phyloP scores from a whole-genome alignment of 1,139 yeast species.

The Pichia sp. region DNA sequence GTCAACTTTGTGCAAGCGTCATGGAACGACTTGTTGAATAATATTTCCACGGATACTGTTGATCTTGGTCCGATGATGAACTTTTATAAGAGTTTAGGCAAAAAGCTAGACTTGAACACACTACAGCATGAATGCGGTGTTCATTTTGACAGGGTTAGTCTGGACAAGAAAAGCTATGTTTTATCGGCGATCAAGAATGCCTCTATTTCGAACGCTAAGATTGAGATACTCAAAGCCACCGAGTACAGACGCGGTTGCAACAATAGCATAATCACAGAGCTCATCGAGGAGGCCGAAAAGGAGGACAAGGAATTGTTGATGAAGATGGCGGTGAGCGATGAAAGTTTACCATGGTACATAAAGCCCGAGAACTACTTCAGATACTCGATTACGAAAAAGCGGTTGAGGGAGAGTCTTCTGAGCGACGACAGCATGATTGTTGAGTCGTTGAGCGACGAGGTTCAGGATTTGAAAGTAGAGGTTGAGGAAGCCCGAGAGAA shows the following conservation, averaged over 20 bases:
- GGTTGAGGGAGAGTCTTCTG: slow-evolving; percentile 15
- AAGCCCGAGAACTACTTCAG: slow-evolving; percentile 20
- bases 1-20: slow-evolving; percentile 31
- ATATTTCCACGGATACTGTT: slow-evolving; percentile 21
- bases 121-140: slow-evolving; percentile 28
- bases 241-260: slow-evolving; percentile 25
- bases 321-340: slow-evolving; percentile 20
- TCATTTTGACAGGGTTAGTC: slow-evolving; percentile 27
- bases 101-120: slow-evolving; percentile 22
- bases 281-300: slow-evolving; percentile 9
- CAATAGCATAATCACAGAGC: slow-evolving; percentile 14
- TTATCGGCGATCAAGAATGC: slow-evolving; percentile 27
- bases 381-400: slow-evolving; percentile 16
- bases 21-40: slow-evolving; percentile 30
- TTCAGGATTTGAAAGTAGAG: slow-evolving; percentile 19
- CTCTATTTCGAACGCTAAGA: slow-evolving; percentile 25
- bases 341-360: slow-evolving; percentile 30
- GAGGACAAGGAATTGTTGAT: slow-evolving; percentile 3
- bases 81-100: slow-evolving; percentile 19
- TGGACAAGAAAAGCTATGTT: slow-evolving; percentile 21
- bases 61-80: slow-evolving; percentile 19
- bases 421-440: slow-evolving; percentile 14
- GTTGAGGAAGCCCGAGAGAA: slow-evolving; percentile 24
- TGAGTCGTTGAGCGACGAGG: slow-evolving; percentile 18
- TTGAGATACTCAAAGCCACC: slow-evolving; percentile 27